phyloP scores from a whole-genome alignment of 2,329 filamentous ascomycete genomes.

The Lasiodiplodia gonubiensis region DNA sequence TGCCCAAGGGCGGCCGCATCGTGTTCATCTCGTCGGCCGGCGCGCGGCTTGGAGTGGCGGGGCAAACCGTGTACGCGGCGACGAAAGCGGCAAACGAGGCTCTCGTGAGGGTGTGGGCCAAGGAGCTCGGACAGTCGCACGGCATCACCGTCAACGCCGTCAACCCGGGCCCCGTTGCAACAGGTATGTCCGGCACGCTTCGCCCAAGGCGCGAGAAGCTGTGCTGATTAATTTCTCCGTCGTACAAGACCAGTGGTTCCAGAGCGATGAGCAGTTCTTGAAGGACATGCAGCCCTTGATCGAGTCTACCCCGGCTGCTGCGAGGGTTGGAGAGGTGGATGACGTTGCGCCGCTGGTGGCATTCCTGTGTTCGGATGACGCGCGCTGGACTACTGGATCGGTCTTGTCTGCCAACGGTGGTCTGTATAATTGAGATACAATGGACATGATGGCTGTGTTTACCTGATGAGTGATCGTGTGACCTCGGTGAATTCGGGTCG shows the following conservation, averaged over 20 bases:
- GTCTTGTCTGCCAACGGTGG: not conserved
- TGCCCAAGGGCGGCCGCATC: slow-evolving; percentile 51
- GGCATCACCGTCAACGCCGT: slow-evolving; percentile 65
- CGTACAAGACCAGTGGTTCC: not conserved
- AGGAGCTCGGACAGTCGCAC: slow-evolving; percentile 55
- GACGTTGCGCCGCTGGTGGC: not conserved
- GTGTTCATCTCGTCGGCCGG: slow-evolving; percentile 62
- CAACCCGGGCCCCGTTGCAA: slow-evolving; percentile 59
- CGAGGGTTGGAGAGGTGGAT: not conserved
- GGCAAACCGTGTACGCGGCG: slow-evolving; percentile 56
- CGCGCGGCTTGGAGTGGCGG: slow-evolving; percentile 51
- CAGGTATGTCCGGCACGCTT: not conserved
- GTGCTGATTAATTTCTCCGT: not conserved
- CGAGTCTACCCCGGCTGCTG: not conserved
- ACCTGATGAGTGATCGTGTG: not conserved
- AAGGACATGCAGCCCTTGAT: slow-evolving; percentile 1
- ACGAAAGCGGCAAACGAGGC: slow-evolving; percentile 65
- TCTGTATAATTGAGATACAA: not conserved
- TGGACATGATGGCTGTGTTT: not conserved
- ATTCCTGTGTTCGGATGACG: not conserved
- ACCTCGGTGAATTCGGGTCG: too few relatives aligned
- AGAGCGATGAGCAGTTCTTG: not conserved
- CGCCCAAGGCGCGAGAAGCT: not conserved
- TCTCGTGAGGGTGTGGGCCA: slow-evolving; percentile 61
- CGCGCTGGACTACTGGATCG: not conserved